Evolutionary conservation across 169 alveolate species (phyloP).

Genomic region (Amoebophrya sp.): DNA sequence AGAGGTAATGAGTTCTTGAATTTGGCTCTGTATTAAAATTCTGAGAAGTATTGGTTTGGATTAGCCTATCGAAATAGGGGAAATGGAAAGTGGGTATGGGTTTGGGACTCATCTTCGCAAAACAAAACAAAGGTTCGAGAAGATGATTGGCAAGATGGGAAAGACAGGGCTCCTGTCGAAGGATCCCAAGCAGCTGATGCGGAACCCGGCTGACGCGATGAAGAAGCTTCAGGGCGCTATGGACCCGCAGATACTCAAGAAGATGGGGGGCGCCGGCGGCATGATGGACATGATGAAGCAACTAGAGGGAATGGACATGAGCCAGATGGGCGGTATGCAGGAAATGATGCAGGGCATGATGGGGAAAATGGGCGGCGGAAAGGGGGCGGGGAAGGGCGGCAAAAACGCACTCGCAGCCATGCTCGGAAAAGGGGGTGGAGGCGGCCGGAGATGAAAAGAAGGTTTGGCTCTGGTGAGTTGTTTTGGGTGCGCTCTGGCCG

Average conservation of each 20-base stretch:
- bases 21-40: too few relatives aligned
- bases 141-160: background rate
- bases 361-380: background rate
- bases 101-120: background rate
- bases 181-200: background rate
- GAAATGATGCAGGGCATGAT: background rate
- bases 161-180: background rate
- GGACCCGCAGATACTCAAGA: background rate
- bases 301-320: background rate
- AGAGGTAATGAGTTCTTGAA: background rate
- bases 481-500: too few relatives aligned
- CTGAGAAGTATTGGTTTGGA: too few relatives aligned
- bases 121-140: background rate
- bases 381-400: background rate
- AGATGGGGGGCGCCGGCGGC: background rate
- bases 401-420: background rate
- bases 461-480: too few relatives aligned
- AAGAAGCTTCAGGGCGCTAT: background rate
- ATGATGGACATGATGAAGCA: background rate
- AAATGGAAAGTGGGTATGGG: background rate
- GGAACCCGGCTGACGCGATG: background rate
- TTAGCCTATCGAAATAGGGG: too few relatives aligned
- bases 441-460: too few relatives aligned
- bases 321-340: background rate
- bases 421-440: background rate